Percentiles rank a stretch among this genome's conserved stretches.
These are phyloP conservation scores for Dactylellina drechsleri DNA, from an alignment of 2,329 filamentous ascomycete genomes.

Conservation along the genomic window DNA sequence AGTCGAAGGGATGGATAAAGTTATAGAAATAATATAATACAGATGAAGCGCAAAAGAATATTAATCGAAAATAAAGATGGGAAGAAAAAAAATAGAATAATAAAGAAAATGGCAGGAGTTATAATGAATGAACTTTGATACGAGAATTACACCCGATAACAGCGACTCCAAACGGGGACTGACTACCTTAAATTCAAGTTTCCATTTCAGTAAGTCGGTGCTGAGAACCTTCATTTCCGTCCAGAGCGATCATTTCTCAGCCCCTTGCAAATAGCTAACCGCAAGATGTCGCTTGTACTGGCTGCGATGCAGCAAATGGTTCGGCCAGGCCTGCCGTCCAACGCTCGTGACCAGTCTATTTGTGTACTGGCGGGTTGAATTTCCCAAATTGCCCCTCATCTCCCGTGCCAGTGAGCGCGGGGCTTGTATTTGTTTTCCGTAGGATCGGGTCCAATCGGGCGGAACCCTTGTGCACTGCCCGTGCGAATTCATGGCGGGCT, in stretches of 20 bases:
- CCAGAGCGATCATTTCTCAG: neutral
- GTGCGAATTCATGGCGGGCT: neutral
- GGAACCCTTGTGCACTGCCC: conserved; percentile 10
- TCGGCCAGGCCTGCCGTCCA: conserved; percentile 31
- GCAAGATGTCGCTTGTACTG: conserved; percentile 12
- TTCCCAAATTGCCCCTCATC: conserved; percentile 46
- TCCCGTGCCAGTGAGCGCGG: conserved; percentile 31
- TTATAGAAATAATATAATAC: conserved; percentile 13
- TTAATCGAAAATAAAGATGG: neutral
- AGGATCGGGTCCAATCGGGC: conserved; percentile 52
- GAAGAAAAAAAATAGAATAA: conserved; percentile 12
- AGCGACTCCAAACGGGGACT: conserved; percentile 10
- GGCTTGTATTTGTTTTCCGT: conserved; percentile 21
- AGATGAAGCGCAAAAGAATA: conserved; percentile 10
- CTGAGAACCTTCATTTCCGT: conserved; percentile 5
- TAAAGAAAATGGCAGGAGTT: conserved; percentile 11
- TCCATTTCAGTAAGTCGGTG: neutral
- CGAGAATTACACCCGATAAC: conserved; percentile 8
- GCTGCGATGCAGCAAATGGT: conserved; percentile 35
- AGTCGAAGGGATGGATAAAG: conserved; percentile 1
- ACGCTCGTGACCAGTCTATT: conserved; percentile 42
- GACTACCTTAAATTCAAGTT: conserved; percentile 35
- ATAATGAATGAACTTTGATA: conserved; percentile 12
- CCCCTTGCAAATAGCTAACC: conserved; percentile 2
- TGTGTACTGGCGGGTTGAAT: neutral